phyloP scores from a whole-genome alignment of 768 basidiomycete genomes.

The Boletus fagicola region DNA sequence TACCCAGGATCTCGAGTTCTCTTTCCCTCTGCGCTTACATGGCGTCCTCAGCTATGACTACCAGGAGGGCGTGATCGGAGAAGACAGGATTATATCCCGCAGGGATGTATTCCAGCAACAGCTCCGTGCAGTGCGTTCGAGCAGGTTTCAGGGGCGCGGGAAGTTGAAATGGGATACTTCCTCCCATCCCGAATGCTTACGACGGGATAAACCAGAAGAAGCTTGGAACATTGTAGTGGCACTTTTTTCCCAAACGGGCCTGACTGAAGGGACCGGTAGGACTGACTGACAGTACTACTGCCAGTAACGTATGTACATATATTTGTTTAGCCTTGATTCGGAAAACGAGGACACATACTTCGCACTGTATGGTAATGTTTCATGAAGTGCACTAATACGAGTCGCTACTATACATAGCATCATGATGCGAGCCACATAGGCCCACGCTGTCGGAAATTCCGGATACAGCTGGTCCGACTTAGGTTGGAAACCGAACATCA shows the following conservation, averaged over 20 bases:
- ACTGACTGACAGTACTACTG: background rate
- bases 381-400: too few relatives aligned
- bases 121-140: background rate
- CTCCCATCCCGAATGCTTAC: background rate
- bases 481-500: too few relatives aligned
- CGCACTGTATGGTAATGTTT: too few relatives aligned
- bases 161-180: background rate
- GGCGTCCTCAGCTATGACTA: constrained; percentile 9
- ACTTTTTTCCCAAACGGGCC: constrained; percentile 8
- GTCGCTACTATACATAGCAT: too few relatives aligned
- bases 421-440: too few relatives aligned
- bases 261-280: background rate
- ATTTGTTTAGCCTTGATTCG: background rate
- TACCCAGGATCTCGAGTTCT: too few relatives aligned
- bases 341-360: too few relatives aligned
- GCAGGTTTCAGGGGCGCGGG: background rate
- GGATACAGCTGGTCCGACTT: too few relatives aligned
- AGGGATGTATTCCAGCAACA: background rate
- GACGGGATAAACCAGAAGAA: background rate
- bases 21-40: background rate
- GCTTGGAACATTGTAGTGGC: constrained; percentile 14
- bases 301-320: too few relatives aligned
- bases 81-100: background rate
- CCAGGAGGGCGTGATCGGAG: rapidly evolving
- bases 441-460: too few relatives aligned